A percentile compares a stretch with the other conserved stretches of the same genome.
Evolutionary conservation across 2,329 filamentous ascomycete genomes (phyloP).

Genomic region (Pestalotiopsis sp.): DNA sequence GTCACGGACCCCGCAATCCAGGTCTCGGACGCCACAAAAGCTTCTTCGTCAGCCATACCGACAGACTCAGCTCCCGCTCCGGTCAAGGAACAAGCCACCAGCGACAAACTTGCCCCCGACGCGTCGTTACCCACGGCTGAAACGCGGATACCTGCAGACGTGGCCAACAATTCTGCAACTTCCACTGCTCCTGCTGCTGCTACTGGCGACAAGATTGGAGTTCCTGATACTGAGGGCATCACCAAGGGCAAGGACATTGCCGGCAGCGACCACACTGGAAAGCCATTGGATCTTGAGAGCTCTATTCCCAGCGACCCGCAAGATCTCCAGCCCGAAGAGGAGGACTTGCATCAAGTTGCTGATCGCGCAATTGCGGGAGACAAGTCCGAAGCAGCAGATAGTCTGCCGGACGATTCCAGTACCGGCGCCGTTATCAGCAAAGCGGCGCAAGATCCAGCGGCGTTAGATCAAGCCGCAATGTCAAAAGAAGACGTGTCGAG

Average conservation of each 20-base stretch:
- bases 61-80: neutral
- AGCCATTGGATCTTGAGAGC: neutral
- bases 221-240: neutral
- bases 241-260: neutral
- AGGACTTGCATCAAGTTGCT: neutral
- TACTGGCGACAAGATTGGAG: neutral
- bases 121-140: neutral
- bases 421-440: conserved; percentile 1
- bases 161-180: neutral
- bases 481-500: neutral
- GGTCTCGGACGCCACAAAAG: conserved; percentile 17
- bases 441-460: conserved; percentile 2
- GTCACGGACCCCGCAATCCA: conserved; percentile 18
- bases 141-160: neutral
- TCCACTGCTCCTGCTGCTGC: neutral
- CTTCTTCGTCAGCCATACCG: conserved; percentile 4
- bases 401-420: neutral
- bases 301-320: neutral
- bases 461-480: neutral
- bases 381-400: neutral
- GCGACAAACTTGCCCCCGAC: neutral
- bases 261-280: neutral
- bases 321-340: neutral
- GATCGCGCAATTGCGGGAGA: neutral
- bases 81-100: neutral